Evolutionary conservation across 1,284 basidiomycete species (phyloP).

Genomic region (Cryptococcus jaspeensis): DNA sequence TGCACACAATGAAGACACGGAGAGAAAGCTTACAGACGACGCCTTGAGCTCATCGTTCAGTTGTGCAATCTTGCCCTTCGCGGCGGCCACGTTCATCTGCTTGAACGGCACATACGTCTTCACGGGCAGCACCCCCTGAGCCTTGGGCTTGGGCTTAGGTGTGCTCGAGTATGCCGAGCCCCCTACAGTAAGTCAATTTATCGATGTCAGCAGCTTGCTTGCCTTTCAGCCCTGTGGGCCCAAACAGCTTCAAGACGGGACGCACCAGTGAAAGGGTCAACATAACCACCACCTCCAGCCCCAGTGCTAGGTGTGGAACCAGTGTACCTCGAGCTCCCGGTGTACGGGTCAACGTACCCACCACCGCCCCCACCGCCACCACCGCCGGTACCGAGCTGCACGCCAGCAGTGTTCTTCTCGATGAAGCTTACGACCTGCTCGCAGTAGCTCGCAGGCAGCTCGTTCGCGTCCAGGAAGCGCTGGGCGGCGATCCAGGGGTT

Average conservation of each 20-base stretch:
- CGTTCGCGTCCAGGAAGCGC: conserved; percentile 78
- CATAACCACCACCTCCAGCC: conserved; percentile 16
- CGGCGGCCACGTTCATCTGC: conserved; percentile 82
- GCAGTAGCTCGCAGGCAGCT: conserved; percentile 76
- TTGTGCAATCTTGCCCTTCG: conserved; percentile 78
- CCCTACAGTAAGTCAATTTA: too few relatives aligned
- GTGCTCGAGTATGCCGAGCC: conserved; percentile 34
- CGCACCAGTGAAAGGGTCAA: conserved; percentile 83
- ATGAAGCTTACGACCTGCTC: conserved; percentile 95
- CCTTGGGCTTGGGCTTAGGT: conserved; percentile 28
- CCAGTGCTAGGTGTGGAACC: conserved; percentile 24
- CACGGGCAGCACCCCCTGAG: conserved; percentile 48
- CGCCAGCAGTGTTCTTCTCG: conserved; percentile 79
- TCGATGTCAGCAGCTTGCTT: too few relatives aligned
- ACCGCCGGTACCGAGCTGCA: conserved; percentile 56
- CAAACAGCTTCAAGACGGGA: conserved; percentile 49
- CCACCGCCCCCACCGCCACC: conserved; percentile 36
- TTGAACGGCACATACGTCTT: conserved; percentile 68
- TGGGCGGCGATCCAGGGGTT: conserved; percentile 90
- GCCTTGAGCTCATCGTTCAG: conserved; percentile 68
- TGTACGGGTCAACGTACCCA: conserved; percentile 81
- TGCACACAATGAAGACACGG: not conserved
- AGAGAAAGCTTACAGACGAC: conserved; percentile 54
- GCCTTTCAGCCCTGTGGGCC: too few relatives aligned
- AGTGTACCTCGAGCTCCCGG: conserved; percentile 66